A percentile compares a stretch with the other conserved stretches of the same genome.
Evolutionary conservation across 2,329 filamentous ascomycete species (phyloP).

Genomic region (Trichophyton equinum): DNA sequence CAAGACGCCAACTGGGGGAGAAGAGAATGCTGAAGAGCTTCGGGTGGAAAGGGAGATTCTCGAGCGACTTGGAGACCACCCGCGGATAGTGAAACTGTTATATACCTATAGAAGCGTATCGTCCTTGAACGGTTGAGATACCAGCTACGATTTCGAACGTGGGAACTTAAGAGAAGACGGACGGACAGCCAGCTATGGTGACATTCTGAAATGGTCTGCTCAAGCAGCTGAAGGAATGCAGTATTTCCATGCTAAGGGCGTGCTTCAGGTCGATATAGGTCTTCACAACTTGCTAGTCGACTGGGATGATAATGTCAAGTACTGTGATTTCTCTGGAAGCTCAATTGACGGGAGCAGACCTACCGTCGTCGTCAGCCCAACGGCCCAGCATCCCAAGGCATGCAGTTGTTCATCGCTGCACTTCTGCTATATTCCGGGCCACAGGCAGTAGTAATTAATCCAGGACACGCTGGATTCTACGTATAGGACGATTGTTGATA

Average conservation of each 20-base stretch:
- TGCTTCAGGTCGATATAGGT: slow-evolving; percentile 15
- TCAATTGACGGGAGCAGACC: slow-evolving; percentile 15
- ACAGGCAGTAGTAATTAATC: no score
- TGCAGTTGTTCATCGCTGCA: no score
- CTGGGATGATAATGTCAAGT: slow-evolving; percentile 11
- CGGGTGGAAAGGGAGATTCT: slow-evolving; percentile 2
- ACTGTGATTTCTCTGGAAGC: slow-evolving; percentile 15
- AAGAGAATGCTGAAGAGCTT: not conserved
- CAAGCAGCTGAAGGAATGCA: slow-evolving; percentile 13
- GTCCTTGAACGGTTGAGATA: slow-evolving; percentile 8
- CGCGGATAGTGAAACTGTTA: slow-evolving; percentile 6
- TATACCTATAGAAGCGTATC: not conserved
- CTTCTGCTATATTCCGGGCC: no score
- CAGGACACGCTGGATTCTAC: no score
- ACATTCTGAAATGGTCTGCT: slow-evolving; percentile 12
- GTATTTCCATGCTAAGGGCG: slow-evolving; percentile 11
- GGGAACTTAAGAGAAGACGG: slow-evolving; percentile 4
- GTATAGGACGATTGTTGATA: no score
- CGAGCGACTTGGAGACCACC: slow-evolving; percentile 5
- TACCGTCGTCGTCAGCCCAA: not conserved
- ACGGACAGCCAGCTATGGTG: not conserved
- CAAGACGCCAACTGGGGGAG: not conserved
- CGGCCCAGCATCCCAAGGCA: not conserved
- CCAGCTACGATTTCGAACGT: slow-evolving; percentile 6
- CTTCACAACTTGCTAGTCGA: slow-evolving; percentile 15